phyloP scores from a whole-genome alignment of 352 stramenopile species.

The Nannochloropsis limnetica region DNA sequence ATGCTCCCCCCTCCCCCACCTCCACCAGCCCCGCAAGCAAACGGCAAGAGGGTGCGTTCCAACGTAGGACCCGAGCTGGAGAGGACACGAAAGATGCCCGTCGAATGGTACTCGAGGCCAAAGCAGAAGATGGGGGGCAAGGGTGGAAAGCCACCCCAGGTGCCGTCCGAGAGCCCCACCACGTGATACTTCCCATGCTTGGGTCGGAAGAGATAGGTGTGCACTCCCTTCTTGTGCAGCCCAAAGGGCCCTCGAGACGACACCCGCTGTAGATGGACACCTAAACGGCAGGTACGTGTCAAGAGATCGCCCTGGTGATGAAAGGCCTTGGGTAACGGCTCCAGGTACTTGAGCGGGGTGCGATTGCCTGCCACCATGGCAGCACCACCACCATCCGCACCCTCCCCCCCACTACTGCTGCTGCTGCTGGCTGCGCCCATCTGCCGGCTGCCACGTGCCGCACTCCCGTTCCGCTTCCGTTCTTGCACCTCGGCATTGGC shows the following conservation, averaged over 20 bases:
- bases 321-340: background rate
- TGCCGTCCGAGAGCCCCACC: background rate
- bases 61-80: background rate
- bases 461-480: background rate
- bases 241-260: background rate
- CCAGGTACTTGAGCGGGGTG: background rate
- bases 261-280: background rate
- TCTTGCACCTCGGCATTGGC: background rate
- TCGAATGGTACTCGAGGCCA: background rate
- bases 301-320: background rate
- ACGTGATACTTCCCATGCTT: background rate
- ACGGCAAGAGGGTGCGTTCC: background rate
- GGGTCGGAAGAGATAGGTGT: background rate
- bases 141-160: background rate
- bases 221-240: background rate
- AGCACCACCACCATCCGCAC: background rate
- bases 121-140: background rate
- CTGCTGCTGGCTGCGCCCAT: background rate
- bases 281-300: background rate
- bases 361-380: background rate
- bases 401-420: background rate
- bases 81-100: background rate
- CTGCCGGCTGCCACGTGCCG: background rate
- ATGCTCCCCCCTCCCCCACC: background rate
- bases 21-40: background rate